phyloP scores from a whole-genome alignment of 768 basidiomycete genomes.

The Psilocybe subaeruginosa region DNA sequence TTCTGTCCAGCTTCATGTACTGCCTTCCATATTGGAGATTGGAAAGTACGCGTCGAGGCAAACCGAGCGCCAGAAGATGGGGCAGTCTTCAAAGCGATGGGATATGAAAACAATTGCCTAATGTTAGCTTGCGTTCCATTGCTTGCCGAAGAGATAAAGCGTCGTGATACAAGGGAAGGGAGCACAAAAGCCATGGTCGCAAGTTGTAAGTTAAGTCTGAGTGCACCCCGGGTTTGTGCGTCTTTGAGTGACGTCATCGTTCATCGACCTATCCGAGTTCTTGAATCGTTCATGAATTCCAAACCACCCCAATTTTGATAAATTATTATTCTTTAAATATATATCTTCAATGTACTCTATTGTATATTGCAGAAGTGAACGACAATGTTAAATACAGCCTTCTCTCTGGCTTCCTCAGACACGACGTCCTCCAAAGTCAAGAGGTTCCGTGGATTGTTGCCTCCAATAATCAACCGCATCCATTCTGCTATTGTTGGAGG shows the following conservation, averaged over 20 bases:
- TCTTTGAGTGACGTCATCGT: not conserved
- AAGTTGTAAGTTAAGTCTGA: not conserved
- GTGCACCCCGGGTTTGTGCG: not conserved
- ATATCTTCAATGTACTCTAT: not conserved
- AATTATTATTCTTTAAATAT: not conserved
- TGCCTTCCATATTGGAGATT: not conserved
- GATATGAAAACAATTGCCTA: not conserved
- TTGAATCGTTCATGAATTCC: too few relatives aligned
- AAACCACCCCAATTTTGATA: not conserved
- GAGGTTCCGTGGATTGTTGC: not conserved
- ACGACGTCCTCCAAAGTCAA: not conserved
- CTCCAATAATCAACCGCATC: conserved; percentile 11
- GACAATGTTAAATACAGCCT: not conserved
- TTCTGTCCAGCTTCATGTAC: not conserved
- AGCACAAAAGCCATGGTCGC: conserved; percentile 14
- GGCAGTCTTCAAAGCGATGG: not conserved
- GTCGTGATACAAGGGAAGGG: conserved; percentile 9
- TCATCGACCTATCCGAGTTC: too few relatives aligned
- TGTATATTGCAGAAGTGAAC: conserved; percentile 2
- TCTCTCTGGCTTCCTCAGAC: not conserved
- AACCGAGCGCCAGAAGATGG: not conserved
- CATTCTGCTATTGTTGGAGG: not conserved
- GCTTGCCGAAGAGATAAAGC: conserved; percentile 3
- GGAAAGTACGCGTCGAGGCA: not conserved
- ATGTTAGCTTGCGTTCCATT: not conserved